phyloP scores from a whole-genome alignment of 306 rosid species.

The Sicyos baderoa region DNA sequence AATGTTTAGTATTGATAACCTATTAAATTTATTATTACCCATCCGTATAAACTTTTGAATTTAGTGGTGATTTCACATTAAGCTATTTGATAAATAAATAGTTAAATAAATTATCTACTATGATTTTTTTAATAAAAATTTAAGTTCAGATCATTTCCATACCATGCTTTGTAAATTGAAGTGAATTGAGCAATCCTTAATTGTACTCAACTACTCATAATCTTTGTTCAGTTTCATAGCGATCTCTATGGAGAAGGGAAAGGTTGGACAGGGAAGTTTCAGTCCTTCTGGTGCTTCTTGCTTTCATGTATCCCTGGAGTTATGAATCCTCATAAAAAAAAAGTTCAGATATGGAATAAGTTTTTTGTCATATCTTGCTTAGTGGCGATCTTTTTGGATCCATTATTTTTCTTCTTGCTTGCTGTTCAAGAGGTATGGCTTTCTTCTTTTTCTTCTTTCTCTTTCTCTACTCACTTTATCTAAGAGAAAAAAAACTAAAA shows the following conservation, averaged over 20 bases:
- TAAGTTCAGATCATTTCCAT: constrained; percentile 9
- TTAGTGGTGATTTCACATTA: not conserved
- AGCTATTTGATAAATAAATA: not conserved
- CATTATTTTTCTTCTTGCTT: constrained; percentile 64
- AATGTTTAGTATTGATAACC: not conserved
- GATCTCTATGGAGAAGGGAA: constrained; percentile 71
- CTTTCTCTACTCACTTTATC: constrained; percentile 18
- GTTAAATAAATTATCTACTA: not conserved
- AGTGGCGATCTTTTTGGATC: constrained; percentile 65
- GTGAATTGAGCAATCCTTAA: not conserved
- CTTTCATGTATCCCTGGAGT: constrained; percentile 53
- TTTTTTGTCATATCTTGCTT: constrained; percentile 62
- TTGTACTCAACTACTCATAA: not conserved
- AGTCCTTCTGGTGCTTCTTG: constrained; percentile 43
- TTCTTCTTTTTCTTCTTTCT: constrained; percentile 1
- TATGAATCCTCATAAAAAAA: constrained; percentile 70
- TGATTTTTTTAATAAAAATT: not conserved
- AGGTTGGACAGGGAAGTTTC: constrained; percentile 51
- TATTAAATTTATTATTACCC: not conserved
- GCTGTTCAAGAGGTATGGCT: constrained; percentile 37
- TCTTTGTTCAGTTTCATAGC: constrained; percentile 30
- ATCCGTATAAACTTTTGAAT: not conserved
- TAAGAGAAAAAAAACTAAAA: no score
- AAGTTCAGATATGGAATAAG: constrained; percentile 67
- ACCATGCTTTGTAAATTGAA: constrained; percentile 2